A percentile compares a stretch with the other conserved stretches of the same genome.
Evolutionary conservation across 306 rosid genomes (phyloP).

Genomic region (Cucurbita moschata): DNA sequence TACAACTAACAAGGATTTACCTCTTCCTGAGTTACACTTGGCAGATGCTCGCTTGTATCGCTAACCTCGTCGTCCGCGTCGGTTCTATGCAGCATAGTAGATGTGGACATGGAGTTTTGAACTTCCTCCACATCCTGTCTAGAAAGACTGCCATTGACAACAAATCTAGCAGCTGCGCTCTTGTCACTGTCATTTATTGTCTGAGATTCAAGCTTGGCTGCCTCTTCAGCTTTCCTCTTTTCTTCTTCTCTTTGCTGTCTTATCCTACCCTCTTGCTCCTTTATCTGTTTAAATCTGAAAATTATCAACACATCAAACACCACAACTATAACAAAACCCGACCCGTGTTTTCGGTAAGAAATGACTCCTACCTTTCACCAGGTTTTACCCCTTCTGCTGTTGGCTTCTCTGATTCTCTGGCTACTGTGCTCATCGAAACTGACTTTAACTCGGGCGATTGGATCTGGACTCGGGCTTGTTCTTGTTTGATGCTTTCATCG

Average conservation of each 20-base stretch:
- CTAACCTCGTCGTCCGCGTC: slow-evolving; percentile 20
- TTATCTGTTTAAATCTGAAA: slow-evolving; percentile 66
- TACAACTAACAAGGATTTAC: not conserved
- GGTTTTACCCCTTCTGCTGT: slow-evolving; percentile 39
- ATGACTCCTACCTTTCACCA: slow-evolving; percentile 62
- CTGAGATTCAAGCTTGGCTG: slow-evolving; percentile 31
- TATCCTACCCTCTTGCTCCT: slow-evolving; percentile 69
- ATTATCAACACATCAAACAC: slow-evolving; percentile 11
- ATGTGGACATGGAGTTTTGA: slow-evolving; percentile 16
- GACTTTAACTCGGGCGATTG: slow-evolving; percentile 25
- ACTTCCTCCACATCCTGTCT: slow-evolving; percentile 26
- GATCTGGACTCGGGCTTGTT: slow-evolving; percentile 29
- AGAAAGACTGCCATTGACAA: slow-evolving; percentile 39
- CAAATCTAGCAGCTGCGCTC: slow-evolving; percentile 28
- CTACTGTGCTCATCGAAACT: slow-evolving; percentile 15
- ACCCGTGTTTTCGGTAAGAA: not conserved
- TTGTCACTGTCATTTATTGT: slow-evolving; percentile 17
- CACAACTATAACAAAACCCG: not conserved
- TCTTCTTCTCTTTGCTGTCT: slow-evolving; percentile 65
- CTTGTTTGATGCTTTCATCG: slow-evolving; percentile 30
- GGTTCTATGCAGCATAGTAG: slow-evolving; percentile 21
- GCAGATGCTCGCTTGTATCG: slow-evolving; percentile 6
- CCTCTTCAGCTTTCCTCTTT: slow-evolving; percentile 44
- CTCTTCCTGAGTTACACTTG: not conserved
- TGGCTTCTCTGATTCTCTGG: slow-evolving; percentile 30